A percentile compares a stretch with the other conserved stretches of the same genome.
Conservation (phyloP, 148 eudicot species). For the Camellia lanceoleosa region DNA sequence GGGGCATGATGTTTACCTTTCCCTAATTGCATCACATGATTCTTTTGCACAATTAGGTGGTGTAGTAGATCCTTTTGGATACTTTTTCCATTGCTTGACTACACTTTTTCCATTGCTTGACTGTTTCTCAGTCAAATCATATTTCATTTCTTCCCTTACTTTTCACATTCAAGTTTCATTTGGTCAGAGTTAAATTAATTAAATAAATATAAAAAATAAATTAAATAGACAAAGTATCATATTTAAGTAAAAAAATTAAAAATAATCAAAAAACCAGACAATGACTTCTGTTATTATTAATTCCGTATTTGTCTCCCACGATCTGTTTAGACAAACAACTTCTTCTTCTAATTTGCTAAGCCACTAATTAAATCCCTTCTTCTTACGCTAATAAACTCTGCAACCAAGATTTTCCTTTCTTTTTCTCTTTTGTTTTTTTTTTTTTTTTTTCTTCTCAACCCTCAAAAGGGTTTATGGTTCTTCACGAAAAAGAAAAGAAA, state of each 20-base stretch:
- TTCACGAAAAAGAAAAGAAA: neutral
- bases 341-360: neutral
- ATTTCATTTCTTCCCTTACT: neutral
- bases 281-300: neutral
- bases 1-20: neutral
- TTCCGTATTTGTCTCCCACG: neutral
- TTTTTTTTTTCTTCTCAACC: neutral
- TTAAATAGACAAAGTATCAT: no score
- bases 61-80: neutral
- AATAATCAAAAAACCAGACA: neutral
- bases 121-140: neutral
- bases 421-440: no score
- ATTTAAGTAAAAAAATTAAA: no score
- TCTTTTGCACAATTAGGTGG: conserved; percentile 20
- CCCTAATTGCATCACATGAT: conserved; percentile 20
- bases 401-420: neutral
- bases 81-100: neutral
- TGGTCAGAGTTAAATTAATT: no score
- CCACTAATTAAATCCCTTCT: neutral
- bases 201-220: no score
- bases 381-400: neutral
- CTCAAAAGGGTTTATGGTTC: neutral
- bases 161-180: neutral
- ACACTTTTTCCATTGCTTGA: neutral
- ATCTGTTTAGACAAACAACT: neutral